Conservation (phyloP, 371 early-diverging fungal species). For the Mortierella sp. region DNA sequence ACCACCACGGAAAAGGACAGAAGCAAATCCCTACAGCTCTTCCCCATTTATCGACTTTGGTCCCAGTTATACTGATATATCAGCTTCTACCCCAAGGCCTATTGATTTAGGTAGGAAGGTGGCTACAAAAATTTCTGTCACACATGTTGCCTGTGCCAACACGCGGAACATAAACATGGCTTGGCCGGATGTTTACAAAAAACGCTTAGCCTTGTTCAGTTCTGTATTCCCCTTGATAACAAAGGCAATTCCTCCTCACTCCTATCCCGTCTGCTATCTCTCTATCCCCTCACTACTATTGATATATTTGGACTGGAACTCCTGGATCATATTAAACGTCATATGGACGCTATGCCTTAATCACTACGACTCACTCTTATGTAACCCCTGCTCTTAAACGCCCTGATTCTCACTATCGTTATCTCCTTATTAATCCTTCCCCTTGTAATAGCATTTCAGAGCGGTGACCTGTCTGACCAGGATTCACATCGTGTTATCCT, state of each 20-base stretch:
- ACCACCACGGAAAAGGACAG: conserved; percentile 3
- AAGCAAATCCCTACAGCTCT: background rate
- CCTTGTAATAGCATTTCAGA: background rate
- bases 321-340: too few relatives aligned
- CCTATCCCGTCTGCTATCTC: background rate
- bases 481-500: background rate
- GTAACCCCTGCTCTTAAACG: background rate
- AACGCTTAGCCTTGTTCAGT: background rate
- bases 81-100: background rate
- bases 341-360: background rate
- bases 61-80: background rate
- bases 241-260: background rate
- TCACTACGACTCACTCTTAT: background rate
- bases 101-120: background rate
- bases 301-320: too few relatives aligned
- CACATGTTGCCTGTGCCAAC: background rate
- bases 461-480: background rate
- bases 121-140: background rate
- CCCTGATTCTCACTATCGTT: background rate
- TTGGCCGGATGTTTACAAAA: background rate
- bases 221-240: background rate
- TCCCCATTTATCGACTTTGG: background rate
- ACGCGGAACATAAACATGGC: background rate
- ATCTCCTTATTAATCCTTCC: background rate
- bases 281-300: background rate